These are phyloP conservation scores for Gracilaria domingensis DNA, from an alignment of 23 red algal genomes.

Conservation along the genomic window DNA sequence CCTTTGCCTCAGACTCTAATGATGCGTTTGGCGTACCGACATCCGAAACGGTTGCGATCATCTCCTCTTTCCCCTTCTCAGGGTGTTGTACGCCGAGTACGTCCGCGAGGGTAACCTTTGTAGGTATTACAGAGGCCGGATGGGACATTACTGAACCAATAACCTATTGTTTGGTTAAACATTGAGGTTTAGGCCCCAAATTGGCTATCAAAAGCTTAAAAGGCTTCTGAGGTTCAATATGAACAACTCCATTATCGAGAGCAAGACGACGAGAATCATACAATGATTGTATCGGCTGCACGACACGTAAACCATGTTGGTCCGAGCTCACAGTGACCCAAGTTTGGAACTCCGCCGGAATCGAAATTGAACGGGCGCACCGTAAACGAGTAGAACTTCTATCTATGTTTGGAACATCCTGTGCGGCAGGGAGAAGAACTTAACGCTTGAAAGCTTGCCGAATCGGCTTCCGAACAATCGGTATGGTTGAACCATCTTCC, in stretches of 20 bases:
- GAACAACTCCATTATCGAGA: too few species aligned
- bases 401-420: too few species aligned
- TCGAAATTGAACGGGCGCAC: too few species aligned
- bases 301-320: background rate
- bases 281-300: background rate
- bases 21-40: too few species aligned
- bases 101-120: background rate
- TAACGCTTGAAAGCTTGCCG: background rate
- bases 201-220: background rate
- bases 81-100: background rate
- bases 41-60: too few species aligned
- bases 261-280: too few species aligned
- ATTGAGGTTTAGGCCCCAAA: background rate
- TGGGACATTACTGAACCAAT: conserved; percentile 24
- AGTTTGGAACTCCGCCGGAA: too few species aligned
- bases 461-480: background rate
- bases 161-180: conserved; percentile 19
- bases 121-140: conserved; percentile 18
- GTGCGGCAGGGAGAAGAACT: too few species aligned
- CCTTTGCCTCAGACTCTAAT: too few species aligned
- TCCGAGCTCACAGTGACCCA: background rate
- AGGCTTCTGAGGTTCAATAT: too few species aligned
- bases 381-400: too few species aligned
- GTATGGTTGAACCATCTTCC: background rate
- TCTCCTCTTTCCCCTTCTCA: too few species aligned